Percentiles rank a stretch among this genome's conserved stretches.
Evolutionary conservation across 768 basidiomycete genomes (phyloP).

Genomic region (Serendipita sp.): DNA sequence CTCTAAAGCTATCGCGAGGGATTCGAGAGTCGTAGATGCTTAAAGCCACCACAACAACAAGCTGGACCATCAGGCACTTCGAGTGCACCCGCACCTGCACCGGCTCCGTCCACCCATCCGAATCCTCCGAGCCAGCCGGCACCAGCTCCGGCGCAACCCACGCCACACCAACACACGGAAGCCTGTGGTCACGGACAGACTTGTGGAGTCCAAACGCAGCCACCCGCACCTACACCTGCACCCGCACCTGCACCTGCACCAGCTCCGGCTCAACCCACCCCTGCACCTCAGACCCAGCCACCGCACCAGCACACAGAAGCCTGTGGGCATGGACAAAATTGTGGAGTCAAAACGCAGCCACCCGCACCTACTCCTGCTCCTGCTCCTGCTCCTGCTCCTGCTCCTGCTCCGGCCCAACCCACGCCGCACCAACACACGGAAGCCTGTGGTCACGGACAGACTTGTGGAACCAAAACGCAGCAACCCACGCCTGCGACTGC

Average conservation of each 20-base stretch:
- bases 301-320: not conserved
- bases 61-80: not conserved
- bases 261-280: not conserved
- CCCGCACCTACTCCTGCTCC: not conserved
- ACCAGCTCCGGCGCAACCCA: not conserved
- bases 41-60: not conserved
- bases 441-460: not conserved
- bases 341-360: not conserved
- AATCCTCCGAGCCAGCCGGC: not conserved
- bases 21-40: constrained; percentile 2
- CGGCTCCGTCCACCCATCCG: not conserved
- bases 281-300: not conserved
- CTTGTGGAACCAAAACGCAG: not conserved
- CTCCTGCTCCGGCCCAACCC: not conserved
- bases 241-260: not conserved
- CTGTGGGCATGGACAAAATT: not conserved
- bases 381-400: not conserved
- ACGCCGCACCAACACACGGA: not conserved
- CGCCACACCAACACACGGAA: not conserved
- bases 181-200: not conserved
- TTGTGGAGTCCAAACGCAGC: not conserved
- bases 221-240: not conserved
- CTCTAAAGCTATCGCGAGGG: not conserved
- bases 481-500: not conserved
- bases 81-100: not conserved